Conservation (phyloP, 2,329 filamentous ascomycete species). For the Colletotrichum sp. region DNA sequence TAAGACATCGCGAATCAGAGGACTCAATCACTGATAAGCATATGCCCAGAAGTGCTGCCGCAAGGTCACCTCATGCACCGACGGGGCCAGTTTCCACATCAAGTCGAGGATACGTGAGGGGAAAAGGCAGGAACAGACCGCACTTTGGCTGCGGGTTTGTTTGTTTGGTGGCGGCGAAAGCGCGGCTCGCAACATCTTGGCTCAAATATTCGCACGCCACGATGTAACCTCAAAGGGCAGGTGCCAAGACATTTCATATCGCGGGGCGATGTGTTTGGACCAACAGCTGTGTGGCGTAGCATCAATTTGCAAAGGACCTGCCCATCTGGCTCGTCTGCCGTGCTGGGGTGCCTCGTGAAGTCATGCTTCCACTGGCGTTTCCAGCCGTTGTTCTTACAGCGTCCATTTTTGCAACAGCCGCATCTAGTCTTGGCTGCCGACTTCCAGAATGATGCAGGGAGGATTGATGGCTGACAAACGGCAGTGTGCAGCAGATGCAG, state of each 20-base stretch:
- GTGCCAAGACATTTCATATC: slow-evolving; percentile 15
- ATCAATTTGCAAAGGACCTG: neutral
- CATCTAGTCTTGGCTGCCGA: neutral
- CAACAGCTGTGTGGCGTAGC: neutral
- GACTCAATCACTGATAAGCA: slow-evolving; percentile 14
- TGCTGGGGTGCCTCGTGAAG: neutral
- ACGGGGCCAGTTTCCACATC: neutral
- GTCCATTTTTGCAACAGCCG: neutral
- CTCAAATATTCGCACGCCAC: neutral
- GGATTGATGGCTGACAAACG: neutral
- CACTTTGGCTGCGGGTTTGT: neutral
- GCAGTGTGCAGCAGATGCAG: neutral
- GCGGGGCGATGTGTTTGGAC: neutral
- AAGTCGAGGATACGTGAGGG: neutral
- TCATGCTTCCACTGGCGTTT: neutral
- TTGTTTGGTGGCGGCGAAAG: neutral
- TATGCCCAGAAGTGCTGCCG: neutral
- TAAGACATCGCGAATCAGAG: neutral
- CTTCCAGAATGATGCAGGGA: neutral
- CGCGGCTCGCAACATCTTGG: neutral
- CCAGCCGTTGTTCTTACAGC: neutral
- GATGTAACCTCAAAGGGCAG: slow-evolving; percentile 15
- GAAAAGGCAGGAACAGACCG: neutral
- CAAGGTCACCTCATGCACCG: neutral
- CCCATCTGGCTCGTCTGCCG: neutral